Evolutionary conservation across 73 alveolate genomes (phyloP), one percentile per base, ranked within the genome.

Genomic region (Symbiodinium pilosum): DNA sequence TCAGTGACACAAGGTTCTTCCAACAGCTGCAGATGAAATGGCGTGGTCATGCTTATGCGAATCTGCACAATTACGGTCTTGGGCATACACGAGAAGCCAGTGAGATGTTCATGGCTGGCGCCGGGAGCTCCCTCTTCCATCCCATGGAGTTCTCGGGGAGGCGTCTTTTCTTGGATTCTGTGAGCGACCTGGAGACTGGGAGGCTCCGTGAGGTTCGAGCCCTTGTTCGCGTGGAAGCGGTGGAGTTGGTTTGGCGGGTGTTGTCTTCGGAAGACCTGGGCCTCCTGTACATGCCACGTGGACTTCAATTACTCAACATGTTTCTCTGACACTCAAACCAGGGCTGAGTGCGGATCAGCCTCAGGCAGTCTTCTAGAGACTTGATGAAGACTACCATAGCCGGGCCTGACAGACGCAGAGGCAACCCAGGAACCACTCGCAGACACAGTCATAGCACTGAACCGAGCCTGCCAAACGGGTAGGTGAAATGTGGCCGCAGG

Each of bases 61-160:
- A 75, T 28, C 28, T 38, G 42, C 87, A 75, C 87, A 75, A 75
- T n/a, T 75, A 38, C n/a, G 87, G 87, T 34, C 87, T 75, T 16
- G 87, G 87, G 6, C 51, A 16, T 7, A 51, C 87, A 28, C 42
- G 87, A 39, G 87, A 75, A n/a, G 30, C 5, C n/a, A 51, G 87
- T n/a, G 51, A 39, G 87, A 39, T 75, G 87, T 75, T 75, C 87
- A 75, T 75, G 87, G 87, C 87, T 51, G 14, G 51, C 26, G 47
- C 7, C 16, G 87, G 87, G 44, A 75, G 51, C 87, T 38, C 51
- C 0, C 87, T 75, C 54, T 75, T 75, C 87, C 87, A 75, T 11
- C 87, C 87, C 87, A 75, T 75, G 87, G 87, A 75, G 87, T 75
- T 75, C 87, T 75, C 87, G 87, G 87, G 34, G 51, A 75, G 16